Percentiles rank a stretch among this genome's conserved stretches.
These are phyloP conservation scores for Blastobotrys americana DNA, from an alignment of 805 yeast genomes.

Conservation along the genomic window DNA sequence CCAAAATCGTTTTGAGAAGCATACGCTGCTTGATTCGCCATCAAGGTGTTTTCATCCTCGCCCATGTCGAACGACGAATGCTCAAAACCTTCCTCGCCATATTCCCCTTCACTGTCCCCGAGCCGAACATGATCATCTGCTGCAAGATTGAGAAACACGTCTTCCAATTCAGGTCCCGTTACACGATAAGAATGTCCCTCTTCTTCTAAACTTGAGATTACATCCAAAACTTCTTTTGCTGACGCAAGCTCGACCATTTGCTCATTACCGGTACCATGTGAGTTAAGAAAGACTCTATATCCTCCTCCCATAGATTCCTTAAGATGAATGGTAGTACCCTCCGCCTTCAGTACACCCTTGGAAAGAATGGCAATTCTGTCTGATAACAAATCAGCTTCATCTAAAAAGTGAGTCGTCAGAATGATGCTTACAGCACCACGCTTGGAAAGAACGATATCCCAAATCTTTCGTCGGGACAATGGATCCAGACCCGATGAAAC, in stretches of 20 bases:
- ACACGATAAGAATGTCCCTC: conserved; percentile 23
- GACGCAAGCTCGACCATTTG: conserved; percentile 19
- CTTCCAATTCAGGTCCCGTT: conserved; percentile 32
- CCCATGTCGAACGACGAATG: conserved; percentile 1
- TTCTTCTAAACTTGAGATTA: conserved; percentile 20
- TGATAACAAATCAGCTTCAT: conserved; percentile 32
- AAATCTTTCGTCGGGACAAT: conserved; percentile 30
- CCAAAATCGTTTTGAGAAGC: no score
- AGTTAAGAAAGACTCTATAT: conserved; percentile 24
- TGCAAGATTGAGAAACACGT: conserved; percentile 29
- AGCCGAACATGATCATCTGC: conserved; percentile 19
- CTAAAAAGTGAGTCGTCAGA: conserved; percentile 32
- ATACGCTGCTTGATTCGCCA: neutral
- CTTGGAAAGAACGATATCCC: conserved; percentile 30
- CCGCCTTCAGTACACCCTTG: conserved; percentile 27
- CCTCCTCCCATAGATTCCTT: conserved; percentile 32
- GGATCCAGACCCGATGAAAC: conserved; percentile 36
- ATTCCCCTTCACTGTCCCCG: conserved; percentile 5
- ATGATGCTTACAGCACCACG: conserved; percentile 27
- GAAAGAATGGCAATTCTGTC: conserved; percentile 31
- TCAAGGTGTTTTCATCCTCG: neutral
- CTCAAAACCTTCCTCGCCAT: neutral
- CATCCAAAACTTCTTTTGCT: conserved; percentile 23
- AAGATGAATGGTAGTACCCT: conserved; percentile 29
- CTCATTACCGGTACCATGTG: conserved; percentile 25